phyloP scores from a whole-genome alignment of 306 rosid species.

The Coriaria nepalensis region DNA sequence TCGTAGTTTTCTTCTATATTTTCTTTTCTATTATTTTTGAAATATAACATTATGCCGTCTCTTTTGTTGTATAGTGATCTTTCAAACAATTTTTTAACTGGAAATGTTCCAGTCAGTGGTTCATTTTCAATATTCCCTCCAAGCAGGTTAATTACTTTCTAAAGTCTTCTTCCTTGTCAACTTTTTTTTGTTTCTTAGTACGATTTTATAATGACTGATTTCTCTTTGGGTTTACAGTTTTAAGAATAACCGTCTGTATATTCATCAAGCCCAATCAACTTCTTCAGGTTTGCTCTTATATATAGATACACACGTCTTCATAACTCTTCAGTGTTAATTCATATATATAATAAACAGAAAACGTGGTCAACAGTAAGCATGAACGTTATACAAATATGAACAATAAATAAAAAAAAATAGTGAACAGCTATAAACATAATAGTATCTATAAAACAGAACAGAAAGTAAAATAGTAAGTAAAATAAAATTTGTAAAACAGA shows the following conservation, averaged over 20 bases:
- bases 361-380: too few relatives aligned
- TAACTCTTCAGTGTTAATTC: neutral
- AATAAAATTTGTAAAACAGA: too few relatives aligned
- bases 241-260: conserved; percentile 22
- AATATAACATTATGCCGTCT: conserved; percentile 13
- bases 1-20: neutral
- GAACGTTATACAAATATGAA: too few relatives aligned
- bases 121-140: conserved; percentile 83
- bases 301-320: neutral
- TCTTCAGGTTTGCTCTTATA: conserved; percentile 9
- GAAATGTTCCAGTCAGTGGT: conserved; percentile 57
- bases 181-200: neutral
- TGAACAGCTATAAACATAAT: too few relatives aligned
- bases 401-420: too few relatives aligned
- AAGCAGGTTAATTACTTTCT: conserved; percentile 47
- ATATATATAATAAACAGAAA: too few relatives aligned
- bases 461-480: too few relatives aligned
- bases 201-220: neutral
- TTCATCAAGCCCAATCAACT: conserved; percentile 18
- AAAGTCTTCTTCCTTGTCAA: conserved; percentile 1
- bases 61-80: conserved; percentile 58
- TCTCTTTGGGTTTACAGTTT: conserved; percentile 37
- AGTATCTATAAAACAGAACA: too few relatives aligned
- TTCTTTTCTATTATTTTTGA: neutral
- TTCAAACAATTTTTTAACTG: conserved; percentile 51